Base-by-base conservation (phyloP, 1,139 yeast species). In the Debaryomycetaceae sp. region DNA sequence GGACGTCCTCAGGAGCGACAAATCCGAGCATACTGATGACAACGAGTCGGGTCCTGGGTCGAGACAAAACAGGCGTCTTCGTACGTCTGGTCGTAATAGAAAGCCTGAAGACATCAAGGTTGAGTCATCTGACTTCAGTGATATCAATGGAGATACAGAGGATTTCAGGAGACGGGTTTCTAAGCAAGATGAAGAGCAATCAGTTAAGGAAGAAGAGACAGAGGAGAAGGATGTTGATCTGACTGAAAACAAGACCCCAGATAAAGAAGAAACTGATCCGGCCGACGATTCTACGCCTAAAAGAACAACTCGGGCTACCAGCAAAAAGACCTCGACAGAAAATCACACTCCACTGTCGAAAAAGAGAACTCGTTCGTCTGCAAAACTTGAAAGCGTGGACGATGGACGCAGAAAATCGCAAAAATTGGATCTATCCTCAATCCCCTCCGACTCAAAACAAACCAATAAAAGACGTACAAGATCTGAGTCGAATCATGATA, bases 331-430 rank as follows among this genome's bases (percentile, higher is more conserved):
- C 5, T 14, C 11, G 3, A 9, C n/a, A 28, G 31, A 26, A 22
- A 26, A 5, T 11, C n/a, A 24, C 7, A 38, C 56, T 5, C 42
- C 48, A 6, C 39, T 41, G 13, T 46, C 59, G 3, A 58, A 59
- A 44, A 65, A 64, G 41, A 48, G 69, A 22, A 61, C 67, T 2
- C 49, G 69, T 19, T 57, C 61, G 1, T 42, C 49, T 4, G 62
- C 61, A 7, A 59, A 54, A 40, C 44, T 55, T 17, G 63, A 55
- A 33, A 35, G 41, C 9, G 48, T 42, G n/a, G 54, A 49, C 15
- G 15, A 18, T 26, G 41, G 50, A 1, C 35, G 48, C 4, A 53
- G 51, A 34, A 44, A 52, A 2, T 45, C 44, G 26, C 46, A 39
- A 31, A 33, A 44, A 44, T 22, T 45, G 44, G 5, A 30, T 42